These are phyloP conservation scores for Neurospora sp. DNA, from an alignment of 495 filamentous ascomycete species.

Conservation along the genomic window DNA sequence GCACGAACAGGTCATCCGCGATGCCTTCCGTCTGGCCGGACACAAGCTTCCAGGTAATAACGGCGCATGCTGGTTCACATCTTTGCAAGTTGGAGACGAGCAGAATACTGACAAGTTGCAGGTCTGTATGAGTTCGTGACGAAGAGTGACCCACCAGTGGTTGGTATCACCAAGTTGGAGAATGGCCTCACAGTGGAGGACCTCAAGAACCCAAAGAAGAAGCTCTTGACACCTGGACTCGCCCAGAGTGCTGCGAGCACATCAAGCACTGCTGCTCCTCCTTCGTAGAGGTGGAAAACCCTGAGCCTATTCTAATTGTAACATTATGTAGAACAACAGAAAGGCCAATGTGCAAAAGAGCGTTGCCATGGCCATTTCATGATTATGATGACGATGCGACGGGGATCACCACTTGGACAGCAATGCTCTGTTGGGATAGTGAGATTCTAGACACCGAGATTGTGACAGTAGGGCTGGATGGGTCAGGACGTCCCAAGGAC, in stretches of 20 bases:
- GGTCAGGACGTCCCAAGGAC: not conserved
- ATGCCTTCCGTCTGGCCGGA: constrained; percentile 88
- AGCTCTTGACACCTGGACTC: constrained; percentile 11
- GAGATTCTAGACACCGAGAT: not conserved
- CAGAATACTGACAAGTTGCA: constrained; percentile 27
- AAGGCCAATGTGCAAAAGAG: not conserved
- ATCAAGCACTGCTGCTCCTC: constrained; percentile 11
- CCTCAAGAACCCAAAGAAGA: constrained; percentile 64
- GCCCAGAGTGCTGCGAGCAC: not conserved
- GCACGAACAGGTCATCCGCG: constrained; percentile 88
- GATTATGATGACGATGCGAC: not conserved
- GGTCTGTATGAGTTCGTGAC: constrained; percentile 89
- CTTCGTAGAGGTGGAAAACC: constrained; percentile 9
- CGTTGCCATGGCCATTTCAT: not conserved
- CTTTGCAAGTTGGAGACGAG: not conserved
- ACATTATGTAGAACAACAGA: constrained; percentile 4
- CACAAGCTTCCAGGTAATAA: constrained; percentile 85
- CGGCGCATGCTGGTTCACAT: constrained; percentile 2
- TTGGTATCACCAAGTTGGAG: constrained; percentile 86
- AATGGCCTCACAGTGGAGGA: constrained; percentile 70
- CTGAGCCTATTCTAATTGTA: constrained; percentile 1
- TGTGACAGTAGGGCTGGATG: not conserved
- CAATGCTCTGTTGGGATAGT: not conserved
- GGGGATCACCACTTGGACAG: not conserved
- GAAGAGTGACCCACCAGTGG: constrained; percentile 82